phyloP scores from a whole-genome alignment of 1,284 basidiomycete species.

The Anthracocystis panici-leucophaei region DNA sequence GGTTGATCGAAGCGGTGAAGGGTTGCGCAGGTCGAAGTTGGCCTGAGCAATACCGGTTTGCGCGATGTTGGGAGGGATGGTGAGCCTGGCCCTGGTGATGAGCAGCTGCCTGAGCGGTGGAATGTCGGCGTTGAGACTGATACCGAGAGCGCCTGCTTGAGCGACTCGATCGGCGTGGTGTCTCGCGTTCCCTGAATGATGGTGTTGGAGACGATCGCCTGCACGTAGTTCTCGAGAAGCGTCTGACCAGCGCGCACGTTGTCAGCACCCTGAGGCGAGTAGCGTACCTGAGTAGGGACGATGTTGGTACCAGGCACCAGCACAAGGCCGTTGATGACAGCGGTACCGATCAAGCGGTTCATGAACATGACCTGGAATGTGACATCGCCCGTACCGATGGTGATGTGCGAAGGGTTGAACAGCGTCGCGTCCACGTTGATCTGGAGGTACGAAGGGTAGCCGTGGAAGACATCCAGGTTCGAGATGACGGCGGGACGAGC shows the following conservation, averaged over 20 bases:
- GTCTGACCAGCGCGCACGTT: slow-evolving; percentile 74
- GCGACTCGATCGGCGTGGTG: slow-evolving; percentile 77
- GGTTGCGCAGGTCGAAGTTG: slow-evolving; percentile 74
- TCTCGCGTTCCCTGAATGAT: slow-evolving; percentile 75
- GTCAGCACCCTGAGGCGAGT: slow-evolving; percentile 75
- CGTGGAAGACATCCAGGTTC: slow-evolving; percentile 79
- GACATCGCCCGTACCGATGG: slow-evolving; percentile 79
- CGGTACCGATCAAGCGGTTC: slow-evolving; percentile 75
- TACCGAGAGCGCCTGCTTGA: slow-evolving; percentile 77
- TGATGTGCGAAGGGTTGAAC: slow-evolving; percentile 75
- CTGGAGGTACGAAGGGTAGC: slow-evolving; percentile 78
- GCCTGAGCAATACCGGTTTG: slow-evolving; percentile 57
- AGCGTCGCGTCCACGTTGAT: slow-evolving; percentile 75
- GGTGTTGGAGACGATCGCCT: slow-evolving; percentile 76
- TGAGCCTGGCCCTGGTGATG: slow-evolving; percentile 71
- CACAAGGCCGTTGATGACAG: slow-evolving; percentile 73
- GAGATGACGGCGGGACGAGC: slow-evolving; percentile 76
- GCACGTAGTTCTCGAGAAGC: slow-evolving; percentile 79
- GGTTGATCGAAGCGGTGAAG: slow-evolving; percentile 81
- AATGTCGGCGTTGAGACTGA: slow-evolving; percentile 76
- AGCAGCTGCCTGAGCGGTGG: slow-evolving; percentile 78
- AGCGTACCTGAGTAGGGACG: slow-evolving; percentile 75
- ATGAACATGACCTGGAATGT: slow-evolving; percentile 76
- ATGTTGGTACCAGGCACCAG: slow-evolving; percentile 55
- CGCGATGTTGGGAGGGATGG: slow-evolving; percentile 69